phyloP scores from a whole-genome alignment of 73 alveolate species.

The Paramecium biaurelia region DNA sequence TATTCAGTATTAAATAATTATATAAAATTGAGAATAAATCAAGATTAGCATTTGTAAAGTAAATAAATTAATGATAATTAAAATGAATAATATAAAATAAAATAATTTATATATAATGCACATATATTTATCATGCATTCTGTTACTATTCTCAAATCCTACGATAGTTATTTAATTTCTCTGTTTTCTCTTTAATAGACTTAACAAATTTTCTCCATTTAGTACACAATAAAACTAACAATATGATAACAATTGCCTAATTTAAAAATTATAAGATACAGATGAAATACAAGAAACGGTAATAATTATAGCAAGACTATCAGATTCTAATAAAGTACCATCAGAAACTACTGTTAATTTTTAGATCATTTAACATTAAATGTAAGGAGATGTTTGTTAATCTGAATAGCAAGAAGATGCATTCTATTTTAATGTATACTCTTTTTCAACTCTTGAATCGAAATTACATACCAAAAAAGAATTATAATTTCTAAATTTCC shows the following conservation, averaged over 20 bases:
- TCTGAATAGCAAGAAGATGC: neutral
- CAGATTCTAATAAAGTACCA: neutral
- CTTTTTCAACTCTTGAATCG: neutral
- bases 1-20: neutral
- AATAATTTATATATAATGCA: neutral
- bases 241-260: neutral
- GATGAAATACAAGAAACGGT: neutral
- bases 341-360: neutral
- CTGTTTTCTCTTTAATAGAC: neutral
- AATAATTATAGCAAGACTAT: neutral
- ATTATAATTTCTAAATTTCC: conserved; percentile 8
- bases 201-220: neutral
- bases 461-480: neutral
- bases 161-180: neutral
- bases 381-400: neutral
- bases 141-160: neutral
- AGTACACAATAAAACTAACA: neutral
- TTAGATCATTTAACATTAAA: neutral
- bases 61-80: neutral
- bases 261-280: neutral
- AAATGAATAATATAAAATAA: neutral
- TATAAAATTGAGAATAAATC: neutral
- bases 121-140: neutral
- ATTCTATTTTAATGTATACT: neutral
- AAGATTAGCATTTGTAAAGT: neutral